These are phyloP conservation scores for Phytopythium kandeliae DNA, from an alignment of 352 stramenopile genomes.

Conservation along the genomic window DNA sequence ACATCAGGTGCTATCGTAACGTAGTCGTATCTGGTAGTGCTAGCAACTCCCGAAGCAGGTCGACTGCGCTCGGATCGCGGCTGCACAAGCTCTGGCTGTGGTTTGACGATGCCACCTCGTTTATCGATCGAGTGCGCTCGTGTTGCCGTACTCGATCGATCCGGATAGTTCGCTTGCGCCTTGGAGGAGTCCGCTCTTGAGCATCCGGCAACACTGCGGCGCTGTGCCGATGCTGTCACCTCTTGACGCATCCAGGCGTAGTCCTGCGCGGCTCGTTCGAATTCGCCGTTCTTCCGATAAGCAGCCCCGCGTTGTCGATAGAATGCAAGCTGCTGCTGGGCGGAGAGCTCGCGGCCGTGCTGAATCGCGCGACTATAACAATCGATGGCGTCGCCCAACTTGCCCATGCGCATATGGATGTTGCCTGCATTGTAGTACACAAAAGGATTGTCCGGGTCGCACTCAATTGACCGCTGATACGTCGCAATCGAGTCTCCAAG, in stretches of 20 bases:
- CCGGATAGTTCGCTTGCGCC: not conserved
- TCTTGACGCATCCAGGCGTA: slow-evolving; percentile 19
- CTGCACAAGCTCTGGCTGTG: not conserved
- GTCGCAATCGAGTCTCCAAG: slow-evolving; percentile 19
- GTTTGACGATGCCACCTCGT: not conserved
- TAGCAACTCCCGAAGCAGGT: not conserved
- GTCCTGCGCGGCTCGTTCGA: slow-evolving; percentile 55
- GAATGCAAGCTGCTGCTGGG: slow-evolving; percentile 18
- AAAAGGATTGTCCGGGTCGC: slow-evolving; percentile 23
- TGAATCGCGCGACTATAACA: slow-evolving; percentile 45
- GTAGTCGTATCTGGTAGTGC: not conserved
- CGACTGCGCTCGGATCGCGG: not conserved
- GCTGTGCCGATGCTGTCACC: not conserved
- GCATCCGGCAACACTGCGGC: not conserved
- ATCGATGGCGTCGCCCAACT: slow-evolving; percentile 30
- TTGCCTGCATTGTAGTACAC: slow-evolving; percentile 55
- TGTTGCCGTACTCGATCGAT: not conserved
- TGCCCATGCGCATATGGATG: slow-evolving; percentile 33
- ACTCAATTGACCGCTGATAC: slow-evolving; percentile 29
- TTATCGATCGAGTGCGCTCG: not conserved
- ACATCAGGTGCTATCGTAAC: not conserved
- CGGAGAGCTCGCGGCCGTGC: slow-evolving; percentile 6
- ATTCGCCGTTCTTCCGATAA: slow-evolving; percentile 50
- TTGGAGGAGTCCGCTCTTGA: not conserved
- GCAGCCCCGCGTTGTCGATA: slow-evolving; percentile 47